Base-by-base conservation (phyloP, 352 stramenopile genomes). In the Ophiocytium majus region DNA sequence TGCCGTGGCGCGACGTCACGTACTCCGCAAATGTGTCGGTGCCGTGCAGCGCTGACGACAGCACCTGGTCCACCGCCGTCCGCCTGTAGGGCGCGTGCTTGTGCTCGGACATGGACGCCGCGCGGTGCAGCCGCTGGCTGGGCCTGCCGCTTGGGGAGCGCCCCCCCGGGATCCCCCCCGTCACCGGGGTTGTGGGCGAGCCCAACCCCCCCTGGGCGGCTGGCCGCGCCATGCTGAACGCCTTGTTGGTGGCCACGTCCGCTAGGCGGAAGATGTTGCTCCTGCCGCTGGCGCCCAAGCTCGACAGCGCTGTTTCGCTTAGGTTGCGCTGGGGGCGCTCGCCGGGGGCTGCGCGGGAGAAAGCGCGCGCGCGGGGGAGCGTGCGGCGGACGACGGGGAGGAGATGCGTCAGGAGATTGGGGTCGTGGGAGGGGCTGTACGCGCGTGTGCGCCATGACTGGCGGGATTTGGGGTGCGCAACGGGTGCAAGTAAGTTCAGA, bases 11-110 rank as follows among this genome's bases (percentile, higher is more conserved):
- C n/a, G 75, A 81, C n/a, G 32, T 81, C 31, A 81, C 36, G 32
- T 81, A 81, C 19, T 81, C 75, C 28, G 75, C 75, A 36, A 81
- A 81, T 57, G 75, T 81, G 75, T 50, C 50, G 32, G 75, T n/a
- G 36, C 36, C 50, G 23, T 81, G 32, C 1, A 31, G 75, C 35
- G 34, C 37, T 1, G 5, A 28, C 10, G 75, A 78, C 5, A 43
- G 17, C 35, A 35, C 66, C 5, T 5, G 5, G 35, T 78, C 66
- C 32, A 14, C 32, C 14, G 5, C 66, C 5, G 66, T 17, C 5
- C 10, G 35, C 35, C 66, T 78, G 32, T 43, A 35, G 5, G 66
- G 66, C 66, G 32, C 35, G 14, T 14, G 32, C 66, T 78, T 78
- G 32, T 5, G 5, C 66, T 78, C 66, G 5, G 66, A 17, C 66